Evolutionary conservation across 2,329 filamentous ascomycete genomes (phyloP), one percentile per base, ranked within the genome.

Genomic region (Trichoderma simmonsii): DNA sequence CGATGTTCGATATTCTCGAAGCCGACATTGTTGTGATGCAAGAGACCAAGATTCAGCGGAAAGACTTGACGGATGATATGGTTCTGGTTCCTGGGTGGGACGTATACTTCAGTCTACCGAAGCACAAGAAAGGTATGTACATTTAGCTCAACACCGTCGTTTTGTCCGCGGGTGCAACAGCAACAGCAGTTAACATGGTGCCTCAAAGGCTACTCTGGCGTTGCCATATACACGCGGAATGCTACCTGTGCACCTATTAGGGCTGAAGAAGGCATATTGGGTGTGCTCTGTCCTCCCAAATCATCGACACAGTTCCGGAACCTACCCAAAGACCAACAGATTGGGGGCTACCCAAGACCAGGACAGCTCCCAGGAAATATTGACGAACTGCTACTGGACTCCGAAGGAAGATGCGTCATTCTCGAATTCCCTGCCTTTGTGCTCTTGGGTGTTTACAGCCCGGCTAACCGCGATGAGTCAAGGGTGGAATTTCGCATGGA

Each of bases 341-440:
- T 99, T 72, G 96, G 96, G 5, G 96, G 96, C 4, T 98, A 98
- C 80, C 95, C 94, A 0, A 89, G 85, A 1, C 81, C 86, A 1
- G 85, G 86, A 21, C 94, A 97, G 77, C 85, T 97, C 2, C 83
- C 86, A 0, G 84, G 86, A 12, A 79, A 82, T 1, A 81, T 94
- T 5, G 93, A 97, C 77, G 90, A 93, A 56, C 85, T 86, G 2
- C 86, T 86, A 0, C 88, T 98, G 8, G 96, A 99, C 79, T 93
- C 93, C 0, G 96, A 99, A 84, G 96, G 96, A 0, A 91, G 96
- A 62, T 97, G 94, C 76, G 90, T 98, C 8, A 86, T 97, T 57
- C 86, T 99, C 4, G 96, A 98, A 79, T 98, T 99, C 76, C 93
- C 94, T 0, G 95, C 94, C 3, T 98, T 99, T 79, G 94, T 99